These are phyloP conservation scores for Dothideomycetes sp. DNA, from an alignment of 2,329 filamentous ascomycete genomes.

Conservation along the genomic window DNA sequence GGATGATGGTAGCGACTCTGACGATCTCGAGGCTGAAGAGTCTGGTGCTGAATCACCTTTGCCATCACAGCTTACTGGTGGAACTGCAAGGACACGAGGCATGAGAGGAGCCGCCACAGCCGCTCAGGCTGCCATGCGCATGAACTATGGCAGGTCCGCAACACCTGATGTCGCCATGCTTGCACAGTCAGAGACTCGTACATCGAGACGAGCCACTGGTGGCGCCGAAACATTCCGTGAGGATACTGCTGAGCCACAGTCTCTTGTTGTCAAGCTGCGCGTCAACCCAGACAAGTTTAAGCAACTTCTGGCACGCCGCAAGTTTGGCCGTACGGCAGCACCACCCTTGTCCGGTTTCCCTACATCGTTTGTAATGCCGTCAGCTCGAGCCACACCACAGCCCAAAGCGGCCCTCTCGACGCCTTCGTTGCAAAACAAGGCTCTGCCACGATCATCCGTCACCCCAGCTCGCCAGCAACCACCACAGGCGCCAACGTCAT, in stretches of 20 bases:
- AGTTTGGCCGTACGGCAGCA: slow-evolving; percentile 29
- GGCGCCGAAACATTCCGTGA: slow-evolving; percentile 60
- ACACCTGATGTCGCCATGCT: slow-evolving; percentile 64
- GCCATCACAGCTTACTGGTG: slow-evolving; percentile 51
- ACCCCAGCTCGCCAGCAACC: slow-evolving; percentile 5
- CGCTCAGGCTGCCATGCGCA: slow-evolving; percentile 76
- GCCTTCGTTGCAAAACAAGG: slow-evolving; percentile 12
- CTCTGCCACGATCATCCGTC: slow-evolving; percentile 6
- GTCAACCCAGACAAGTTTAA: slow-evolving; percentile 63
- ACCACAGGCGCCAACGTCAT: slow-evolving; percentile 3
- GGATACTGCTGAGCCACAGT: slow-evolving; percentile 74
- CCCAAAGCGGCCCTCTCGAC: slow-evolving; percentile 22
- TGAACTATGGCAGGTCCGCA: slow-evolving; percentile 66
- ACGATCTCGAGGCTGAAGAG: slow-evolving; percentile 87
- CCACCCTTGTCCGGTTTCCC: slow-evolving; percentile 27
- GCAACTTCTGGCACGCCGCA: slow-evolving; percentile 52
- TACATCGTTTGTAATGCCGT: slow-evolving; percentile 37
- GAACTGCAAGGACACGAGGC: slow-evolving; percentile 73
- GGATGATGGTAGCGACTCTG: slow-evolving; percentile 60
- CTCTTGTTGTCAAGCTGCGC: slow-evolving; percentile 63
- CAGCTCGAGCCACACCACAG: slow-evolving; percentile 37
- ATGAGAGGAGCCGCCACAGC: slow-evolving; percentile 83
- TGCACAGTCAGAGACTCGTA: slow-evolving; percentile 68
- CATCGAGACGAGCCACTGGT: slow-evolving; percentile 40
- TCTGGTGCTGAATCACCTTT: slow-evolving; percentile 80